Conservation (phyloP, 371 early-diverging fungal genomes). For the Rhizomucor miehei region DNA sequence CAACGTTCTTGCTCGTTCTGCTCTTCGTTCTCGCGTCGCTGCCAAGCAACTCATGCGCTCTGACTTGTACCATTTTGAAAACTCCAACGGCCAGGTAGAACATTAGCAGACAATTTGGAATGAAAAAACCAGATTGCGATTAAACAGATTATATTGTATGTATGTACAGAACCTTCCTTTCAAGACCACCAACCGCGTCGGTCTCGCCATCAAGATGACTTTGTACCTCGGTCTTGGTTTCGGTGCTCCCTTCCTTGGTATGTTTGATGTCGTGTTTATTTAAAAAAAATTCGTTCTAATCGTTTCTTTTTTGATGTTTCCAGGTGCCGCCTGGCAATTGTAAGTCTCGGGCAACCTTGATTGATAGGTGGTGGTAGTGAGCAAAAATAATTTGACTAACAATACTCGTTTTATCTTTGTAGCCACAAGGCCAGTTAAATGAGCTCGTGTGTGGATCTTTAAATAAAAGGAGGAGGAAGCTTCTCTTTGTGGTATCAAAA, state of each 20-base stretch:
- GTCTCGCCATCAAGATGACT: constrained; percentile 36
- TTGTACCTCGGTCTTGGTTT: constrained; percentile 45
- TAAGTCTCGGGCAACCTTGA: constrained; percentile 11
- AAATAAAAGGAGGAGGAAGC: too few relatives aligned
- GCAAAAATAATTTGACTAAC: too few relatives aligned
- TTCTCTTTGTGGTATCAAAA: too few relatives aligned
- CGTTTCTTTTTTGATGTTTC: background rate
- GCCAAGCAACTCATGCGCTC: constrained; percentile 27
- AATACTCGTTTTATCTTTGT: too few relatives aligned
- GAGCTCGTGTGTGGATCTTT: too few relatives aligned
- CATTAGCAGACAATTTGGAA: too few relatives aligned
- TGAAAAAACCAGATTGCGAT: too few relatives aligned
- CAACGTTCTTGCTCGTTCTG: constrained; percentile 29
- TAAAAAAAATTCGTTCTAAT: background rate
- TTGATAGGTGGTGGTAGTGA: too few relatives aligned
- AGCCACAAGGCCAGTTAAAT: constrained; percentile 19
- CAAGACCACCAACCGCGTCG: constrained; percentile 47
- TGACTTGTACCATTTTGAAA: constrained; percentile 35
- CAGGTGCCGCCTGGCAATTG: constrained; percentile 24
- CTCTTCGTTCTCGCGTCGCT: constrained; percentile 23
- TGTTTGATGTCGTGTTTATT: background rate
- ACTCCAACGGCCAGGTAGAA: constrained; percentile 26
- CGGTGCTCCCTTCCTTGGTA: constrained; percentile 45
- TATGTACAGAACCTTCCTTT: constrained; percentile 48
- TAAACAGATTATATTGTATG: background rate